Evolutionary conservation across 225 moss, liverwort and hornwort species (phyloP).

Genomic region (Physcomitrium patens): DNA sequence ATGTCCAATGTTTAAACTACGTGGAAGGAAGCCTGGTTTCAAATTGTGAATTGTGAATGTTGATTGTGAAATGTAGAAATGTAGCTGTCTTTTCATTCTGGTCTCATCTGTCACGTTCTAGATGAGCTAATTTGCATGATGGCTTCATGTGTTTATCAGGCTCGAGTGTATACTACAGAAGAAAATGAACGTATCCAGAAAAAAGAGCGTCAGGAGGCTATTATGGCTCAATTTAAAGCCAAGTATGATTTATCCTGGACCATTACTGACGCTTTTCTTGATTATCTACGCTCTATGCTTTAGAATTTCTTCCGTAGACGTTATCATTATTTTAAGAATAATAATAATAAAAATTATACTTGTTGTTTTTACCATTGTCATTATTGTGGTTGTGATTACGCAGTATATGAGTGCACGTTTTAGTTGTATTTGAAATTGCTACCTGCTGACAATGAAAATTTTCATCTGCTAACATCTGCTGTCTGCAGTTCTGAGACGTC

Average conservation of each 20-base stretch:
- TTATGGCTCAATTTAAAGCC: conserved; percentile 85
- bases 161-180: conserved; percentile 46
- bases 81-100: background rate
- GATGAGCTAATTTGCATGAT: conserved; percentile 5
- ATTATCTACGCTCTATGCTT: conserved; percentile 20
- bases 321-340: no score
- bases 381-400: no score
- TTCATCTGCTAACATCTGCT: background rate
- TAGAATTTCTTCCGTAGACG: background rate
- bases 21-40: background rate
- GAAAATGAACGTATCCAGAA: conserved; percentile 77
- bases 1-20: no score
- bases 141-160: conserved; percentile 32
- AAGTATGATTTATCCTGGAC: conserved; percentile 52
- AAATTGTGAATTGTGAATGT: background rate
- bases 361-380: no score
- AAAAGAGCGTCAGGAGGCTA: conserved; percentile 93
- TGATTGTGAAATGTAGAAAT: background rate
- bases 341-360: no score
- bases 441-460: background rate
- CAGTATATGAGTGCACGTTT: no score
- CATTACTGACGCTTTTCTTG: conserved; percentile 7
- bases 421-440: no score
- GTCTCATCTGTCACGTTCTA: background rate
- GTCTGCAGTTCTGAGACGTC: background rate